Evolutionary conservation across 163 green algal species (phyloP), one percentile per base, ranked within the genome.

Genomic region (Chlorella variabilis): DNA sequence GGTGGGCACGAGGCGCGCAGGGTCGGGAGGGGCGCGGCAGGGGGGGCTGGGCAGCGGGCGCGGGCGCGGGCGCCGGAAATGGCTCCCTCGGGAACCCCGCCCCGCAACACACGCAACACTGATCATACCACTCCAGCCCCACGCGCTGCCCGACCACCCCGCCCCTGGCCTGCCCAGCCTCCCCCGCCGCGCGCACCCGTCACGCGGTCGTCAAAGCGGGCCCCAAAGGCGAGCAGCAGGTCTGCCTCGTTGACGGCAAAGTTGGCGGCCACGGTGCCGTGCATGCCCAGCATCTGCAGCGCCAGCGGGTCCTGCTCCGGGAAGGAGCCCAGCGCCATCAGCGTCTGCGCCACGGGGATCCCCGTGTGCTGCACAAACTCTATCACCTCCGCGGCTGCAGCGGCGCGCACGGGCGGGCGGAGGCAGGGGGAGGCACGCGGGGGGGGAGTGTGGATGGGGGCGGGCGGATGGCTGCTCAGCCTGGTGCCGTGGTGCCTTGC

Each of bases 161-260:
- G 11, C 45, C 45, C 11, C 15, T 54, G 11, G 45, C 11, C 45
- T 15, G 15, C 11, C 45, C 45, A 54, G 45, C 45, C 45, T 23
- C 45, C 15, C 58, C 31, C 8, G 58, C 58, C 25, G 8, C 59
- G 15, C 66, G 4, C 61, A 80, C 79, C 97, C 0, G 97, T 99
- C 67, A 99, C 97, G 62, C 97, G 96, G 90, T 99, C 97, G 78
- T 99, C 97, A 88, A 99, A 99, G 29, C 97, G 92, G 78, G 99
- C 96, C 45, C 97, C 97, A 69, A 99, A 90, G 17, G 97, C 97
- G 7, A 99, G 86, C 76, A 99, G 90, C 83, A 99, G 91, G 87
- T 99, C 97, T 17, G 88, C 89, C 68, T 96, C 89, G 84, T 99
- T 95, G 18, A 99, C 92, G 4, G 96, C 94, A 83, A 97, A 99